Base-by-base conservation (phyloP, 208 protist species). In the Angomonas deanei region DNA sequence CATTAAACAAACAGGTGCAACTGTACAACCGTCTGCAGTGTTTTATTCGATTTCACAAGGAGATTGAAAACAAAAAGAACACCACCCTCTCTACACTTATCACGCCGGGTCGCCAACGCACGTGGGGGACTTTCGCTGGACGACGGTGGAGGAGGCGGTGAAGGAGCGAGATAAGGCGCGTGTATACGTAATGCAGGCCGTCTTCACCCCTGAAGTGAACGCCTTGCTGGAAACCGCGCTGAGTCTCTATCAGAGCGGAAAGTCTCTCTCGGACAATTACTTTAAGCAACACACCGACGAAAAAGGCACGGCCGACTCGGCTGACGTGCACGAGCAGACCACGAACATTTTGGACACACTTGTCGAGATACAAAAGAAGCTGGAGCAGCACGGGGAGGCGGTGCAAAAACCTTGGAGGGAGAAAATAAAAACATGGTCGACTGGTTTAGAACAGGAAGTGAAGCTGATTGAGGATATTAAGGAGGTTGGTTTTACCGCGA, bases 1-100 rank as follows among this genome's bases (percentile, higher is more conserved):
- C 52, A 56, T 60, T 89, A 39, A 68, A 74, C 55, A 52, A 53
- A 23, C 62, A 77, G 50, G 68, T 81, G 23, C 56, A 49, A 32
- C 50, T 89, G 31, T 85, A 85, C 63, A 78, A 83, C 27, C 71
- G 82, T 26, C 38, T 89, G 47, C 82, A 89, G 61, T 72, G 68
- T 48, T 84, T 72, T 56, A 60, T 85, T 50, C 33, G 24, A 31
- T 31, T 34, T 30, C 15, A 17, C 49, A 33, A 24, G n/a, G 36
- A 15, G 13, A 34, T 39, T 0, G 11, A n/a, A 28, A 31, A 38
- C 56, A 61, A 55, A 48, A 50, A 56, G 48, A 63, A n/a, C 17
- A 53, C 28, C 24, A 11, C 3, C 19, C 23, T 30, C 42, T 54
- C 54, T 15, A 0, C 15, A 1, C 19, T 31, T n/a, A 50, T 50